These are phyloP conservation scores for Hanseniaspora valbyensis DNA, from an alignment of 805 yeast genomes.

Conservation along the genomic window DNA sequence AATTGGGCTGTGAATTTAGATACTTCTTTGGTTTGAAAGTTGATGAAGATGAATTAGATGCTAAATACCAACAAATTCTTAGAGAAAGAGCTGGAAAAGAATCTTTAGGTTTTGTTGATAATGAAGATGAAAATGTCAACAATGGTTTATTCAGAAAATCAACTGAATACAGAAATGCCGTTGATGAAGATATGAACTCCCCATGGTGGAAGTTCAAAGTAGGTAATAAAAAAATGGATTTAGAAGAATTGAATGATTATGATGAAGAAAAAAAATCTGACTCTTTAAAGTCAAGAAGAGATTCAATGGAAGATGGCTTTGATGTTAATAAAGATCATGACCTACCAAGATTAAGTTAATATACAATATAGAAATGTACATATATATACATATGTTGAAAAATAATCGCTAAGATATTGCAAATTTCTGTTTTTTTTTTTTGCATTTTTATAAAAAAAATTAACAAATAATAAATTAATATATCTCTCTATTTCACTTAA, in stretches of 20 bases:
- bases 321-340: background rate
- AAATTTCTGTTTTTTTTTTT: too few relatives aligned
- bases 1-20: slow-evolving; percentile 2
- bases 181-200: background rate
- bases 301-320: background rate
- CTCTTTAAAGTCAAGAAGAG: background rate
- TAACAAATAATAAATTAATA: background rate
- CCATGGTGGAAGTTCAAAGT: slow-evolving; percentile 8
- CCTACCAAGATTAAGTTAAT: background rate
- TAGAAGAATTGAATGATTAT: background rate
- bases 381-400: too few relatives aligned
- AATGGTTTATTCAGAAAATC: background rate
- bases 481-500: background rate
- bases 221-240: background rate
- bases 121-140: too few relatives aligned
- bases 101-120: background rate
- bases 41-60: background rate
- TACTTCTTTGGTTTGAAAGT: background rate
- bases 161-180: background rate
- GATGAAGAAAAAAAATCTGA: background rate
- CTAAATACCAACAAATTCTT: background rate
- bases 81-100: background rate
- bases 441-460: too few relatives aligned
- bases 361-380: background rate
- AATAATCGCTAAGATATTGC: too few relatives aligned